Base-by-base conservation (phyloP, 257 asterid genomes). In the Hygrophila difformis region DNA sequence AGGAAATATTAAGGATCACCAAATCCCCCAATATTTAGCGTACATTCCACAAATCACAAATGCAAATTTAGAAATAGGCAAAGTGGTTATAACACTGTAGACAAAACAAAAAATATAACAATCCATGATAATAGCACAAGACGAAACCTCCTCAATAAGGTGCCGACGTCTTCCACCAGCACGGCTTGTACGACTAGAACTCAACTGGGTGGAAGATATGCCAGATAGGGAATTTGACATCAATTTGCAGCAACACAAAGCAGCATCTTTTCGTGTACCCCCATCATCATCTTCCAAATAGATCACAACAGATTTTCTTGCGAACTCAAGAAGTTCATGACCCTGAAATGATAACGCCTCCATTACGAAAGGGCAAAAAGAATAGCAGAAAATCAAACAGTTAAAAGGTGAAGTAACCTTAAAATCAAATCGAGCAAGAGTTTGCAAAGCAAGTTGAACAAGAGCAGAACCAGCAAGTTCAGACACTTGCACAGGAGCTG, bases 231-330 rank as follows among this genome's bases (percentile, higher is more conserved):
- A 86, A 80, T 83, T 91, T 39, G 84, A 78, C 68, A 86, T 79
- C 50, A 91, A 64, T 57, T 78, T 82, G 76, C 95, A 91, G 83
- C 99, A 91, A 74, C 99, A 91, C 19, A 91, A 69, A 6, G 96
- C 99, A 61, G 99, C 96, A 69, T 86, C 95, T 77, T 86, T 91
- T 53, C 99, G 67, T 59, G 95, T 91, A 38, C 74, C 82, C 62
- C 99, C 94, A 58, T 86, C 96, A 44, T 91, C 99, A 37, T 91
- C 99, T 68, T 86, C 96, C 41, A 91, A 72, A 71, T 82, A 91
- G 29, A 67, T 71, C 69, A 91, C 84, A 59, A 82, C 99, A 50
- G 89, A 86, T 49, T 78, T 94, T 66, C 93, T 79, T 47, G 95
- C 96, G 68, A 82, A 82, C 78, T 79, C 93, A 5, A 91, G 96